These are phyloP conservation scores for Scheffersomyces quercinus DNA, from an alignment of 1,139 yeast species.

Conservation along the genomic window DNA sequence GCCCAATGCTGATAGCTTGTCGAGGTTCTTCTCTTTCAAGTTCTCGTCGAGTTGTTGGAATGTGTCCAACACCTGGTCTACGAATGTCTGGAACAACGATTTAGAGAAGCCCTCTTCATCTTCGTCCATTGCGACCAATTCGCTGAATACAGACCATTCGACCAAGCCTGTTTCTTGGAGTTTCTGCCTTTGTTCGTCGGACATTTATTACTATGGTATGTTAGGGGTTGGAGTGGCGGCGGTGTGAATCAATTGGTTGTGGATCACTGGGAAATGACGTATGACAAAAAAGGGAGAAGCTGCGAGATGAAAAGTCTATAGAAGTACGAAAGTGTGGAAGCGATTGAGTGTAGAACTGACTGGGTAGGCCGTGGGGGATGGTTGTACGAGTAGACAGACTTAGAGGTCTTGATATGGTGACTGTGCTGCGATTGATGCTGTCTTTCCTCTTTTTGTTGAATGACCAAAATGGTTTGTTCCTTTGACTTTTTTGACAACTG, in stretches of 20 bases:
- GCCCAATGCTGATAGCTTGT: conserved; percentile 71
- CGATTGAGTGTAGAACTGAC: no score
- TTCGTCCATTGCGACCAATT: conserved; percentile 89
- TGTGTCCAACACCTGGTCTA: conserved; percentile 85
- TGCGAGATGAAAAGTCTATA: not conserved
- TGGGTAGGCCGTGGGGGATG: no score
- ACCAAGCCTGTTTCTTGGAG: conserved; percentile 63
- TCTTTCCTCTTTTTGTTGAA: no score
- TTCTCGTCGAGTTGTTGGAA: conserved; percentile 69
- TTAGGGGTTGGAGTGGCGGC: not conserved
- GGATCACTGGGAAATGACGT: not conserved
- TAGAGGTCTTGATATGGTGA: no score
- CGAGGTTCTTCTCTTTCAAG: conserved; percentile 49
- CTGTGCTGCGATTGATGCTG: no score
- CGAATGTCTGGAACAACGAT: conserved; percentile 75
- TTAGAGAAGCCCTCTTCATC: conserved; percentile 87
- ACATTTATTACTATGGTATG: conserved; percentile 18
- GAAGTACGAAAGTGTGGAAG: no score
- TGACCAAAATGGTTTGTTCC: no score
- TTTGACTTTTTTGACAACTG: no score
- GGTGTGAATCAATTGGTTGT: not conserved
- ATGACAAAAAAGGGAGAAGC: not conserved
- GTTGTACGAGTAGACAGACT: no score
- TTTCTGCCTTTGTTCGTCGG: conserved; percentile 36
- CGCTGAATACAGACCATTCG: conserved; percentile 87